These are phyloP conservation scores for Penicillium verrucosum DNA, from an alignment of 2,329 filamentous ascomycete species.

Conservation along the genomic window DNA sequence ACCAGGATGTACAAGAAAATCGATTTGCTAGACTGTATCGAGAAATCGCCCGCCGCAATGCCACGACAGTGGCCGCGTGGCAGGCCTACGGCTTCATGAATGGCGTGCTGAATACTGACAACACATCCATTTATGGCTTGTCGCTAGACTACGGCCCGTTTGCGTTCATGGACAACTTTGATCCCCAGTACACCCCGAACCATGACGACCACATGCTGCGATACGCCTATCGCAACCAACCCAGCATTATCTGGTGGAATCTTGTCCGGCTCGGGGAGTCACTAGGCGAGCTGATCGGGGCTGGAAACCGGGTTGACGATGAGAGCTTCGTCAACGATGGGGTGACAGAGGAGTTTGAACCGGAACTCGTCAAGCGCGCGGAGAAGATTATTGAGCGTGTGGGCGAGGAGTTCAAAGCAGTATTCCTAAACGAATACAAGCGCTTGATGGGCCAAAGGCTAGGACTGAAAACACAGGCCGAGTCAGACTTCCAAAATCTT, in stretches of 20 bases:
- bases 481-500: slow-evolving; percentile 73
- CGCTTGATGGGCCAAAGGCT: slow-evolving; percentile 75
- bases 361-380: slow-evolving; percentile 71
- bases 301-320: slow-evolving; percentile 69
- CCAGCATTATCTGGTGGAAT: slow-evolving; percentile 98
- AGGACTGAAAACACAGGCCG: slow-evolving; percentile 67
- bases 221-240: slow-evolving; percentile 92
- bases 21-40: slow-evolving; percentile 83
- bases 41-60: slow-evolving; percentile 81
- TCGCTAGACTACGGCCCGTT: slow-evolving; percentile 96
- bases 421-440: slow-evolving; percentile 88
- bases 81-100: slow-evolving; percentile 99
- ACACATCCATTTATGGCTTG: slow-evolving; percentile 85
- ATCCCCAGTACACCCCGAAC: slow-evolving; percentile 91
- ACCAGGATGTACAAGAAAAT: slow-evolving; percentile 69
- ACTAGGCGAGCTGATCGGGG: slow-evolving; percentile 81
- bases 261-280: slow-evolving; percentile 86
- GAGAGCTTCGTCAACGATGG: slow-evolving; percentile 69
- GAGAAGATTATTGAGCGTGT: slow-evolving; percentile 76
- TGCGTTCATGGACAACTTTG: slow-evolving; percentile 96
- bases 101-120: slow-evolving; percentile 95
- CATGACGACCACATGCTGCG: slow-evolving; percentile 86
- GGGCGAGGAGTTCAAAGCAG: slow-evolving; percentile 82
- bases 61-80: slow-evolving; percentile 84
- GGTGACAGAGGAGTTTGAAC: slow-evolving; percentile 64